Percentiles rank a stretch among this genome's conserved stretches.
These are phyloP conservation scores for Hyphopichia fennica DNA, from an alignment of 1,139 yeast genomes.

Conservation along the genomic window DNA sequence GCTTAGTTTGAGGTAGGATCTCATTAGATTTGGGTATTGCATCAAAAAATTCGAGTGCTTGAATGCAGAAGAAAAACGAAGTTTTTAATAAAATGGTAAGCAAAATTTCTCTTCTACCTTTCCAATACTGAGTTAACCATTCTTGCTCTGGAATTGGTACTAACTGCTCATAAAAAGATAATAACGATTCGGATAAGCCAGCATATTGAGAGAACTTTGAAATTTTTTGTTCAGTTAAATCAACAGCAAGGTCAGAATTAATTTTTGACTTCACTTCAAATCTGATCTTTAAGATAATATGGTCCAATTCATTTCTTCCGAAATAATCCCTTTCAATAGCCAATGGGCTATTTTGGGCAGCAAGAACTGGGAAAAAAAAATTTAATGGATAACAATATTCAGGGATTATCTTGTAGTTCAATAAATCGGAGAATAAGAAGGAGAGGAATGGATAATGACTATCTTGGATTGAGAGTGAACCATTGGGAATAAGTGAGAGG, in stretches of 20 bases:
- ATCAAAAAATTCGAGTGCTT: constrained; percentile 9
- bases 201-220: background rate
- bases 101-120: background rate
- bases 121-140: background rate
- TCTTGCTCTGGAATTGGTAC: background rate
- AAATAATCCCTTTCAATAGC: too few relatives aligned
- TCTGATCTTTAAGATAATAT: background rate
- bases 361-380: background rate
- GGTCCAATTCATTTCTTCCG: background rate
- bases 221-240: background rate
- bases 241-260: background rate
- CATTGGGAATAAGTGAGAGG: background rate
- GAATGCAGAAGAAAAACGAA: constrained; percentile 9
- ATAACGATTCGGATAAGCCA: background rate
- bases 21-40: background rate
- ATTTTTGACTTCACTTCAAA: background rate
- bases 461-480: background rate
- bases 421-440: background rate
- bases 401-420: constrained; percentile 9
- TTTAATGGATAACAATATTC: constrained; percentile 18
- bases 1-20: background rate
- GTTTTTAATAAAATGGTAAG: constrained; percentile 5
- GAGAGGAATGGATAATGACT: background rate
- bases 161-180: background rate
- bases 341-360: background rate